Evolutionary conservation across 257 asterid genomes (phyloP).

Genomic region (Cynanchum wilfordii): DNA sequence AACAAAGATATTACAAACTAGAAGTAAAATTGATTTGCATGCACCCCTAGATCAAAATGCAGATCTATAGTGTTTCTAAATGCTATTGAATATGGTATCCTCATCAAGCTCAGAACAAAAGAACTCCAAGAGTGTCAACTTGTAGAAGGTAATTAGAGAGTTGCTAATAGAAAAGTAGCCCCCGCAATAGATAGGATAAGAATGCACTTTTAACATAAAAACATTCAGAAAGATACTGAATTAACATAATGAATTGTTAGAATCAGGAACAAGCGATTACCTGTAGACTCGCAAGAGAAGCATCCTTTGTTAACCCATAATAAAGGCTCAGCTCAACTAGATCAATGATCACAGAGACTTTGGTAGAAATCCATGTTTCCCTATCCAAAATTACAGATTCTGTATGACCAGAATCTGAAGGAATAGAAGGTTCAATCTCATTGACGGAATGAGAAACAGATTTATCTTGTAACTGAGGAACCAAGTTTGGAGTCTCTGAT

Average conservation of each 20-base stretch:
- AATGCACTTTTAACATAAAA: neutral
- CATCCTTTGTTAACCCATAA: constrained; percentile 77
- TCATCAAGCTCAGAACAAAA: neutral
- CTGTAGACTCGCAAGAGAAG: constrained; percentile 90
- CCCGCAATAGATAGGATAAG: neutral
- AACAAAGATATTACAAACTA: neutral
- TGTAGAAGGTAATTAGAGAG: neutral
- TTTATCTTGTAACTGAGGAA: constrained; percentile 54
- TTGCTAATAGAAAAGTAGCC: neutral
- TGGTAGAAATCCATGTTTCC: constrained; percentile 55
- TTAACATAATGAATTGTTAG: neutral
- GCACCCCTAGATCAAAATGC: neutral
- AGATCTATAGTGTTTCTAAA: neutral
- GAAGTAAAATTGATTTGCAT: neutral
- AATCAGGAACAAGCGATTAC: constrained; percentile 31
- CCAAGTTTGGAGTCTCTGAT: constrained; percentile 75
- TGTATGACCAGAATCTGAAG: constrained; percentile 36
- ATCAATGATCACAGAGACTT: constrained; percentile 61
- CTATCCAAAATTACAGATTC: constrained; percentile 39
- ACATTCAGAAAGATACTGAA: constrained; percentile 3
- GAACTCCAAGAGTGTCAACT: neutral
- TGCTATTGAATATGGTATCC: neutral
- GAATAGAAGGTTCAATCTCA: constrained; percentile 35
- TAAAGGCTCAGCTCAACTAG: constrained; percentile 81
- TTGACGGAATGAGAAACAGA: constrained; percentile 38